Evolutionary conservation across 2,329 filamentous ascomycete genomes (phyloP).

Genomic region (Aschersonia sp.): DNA sequence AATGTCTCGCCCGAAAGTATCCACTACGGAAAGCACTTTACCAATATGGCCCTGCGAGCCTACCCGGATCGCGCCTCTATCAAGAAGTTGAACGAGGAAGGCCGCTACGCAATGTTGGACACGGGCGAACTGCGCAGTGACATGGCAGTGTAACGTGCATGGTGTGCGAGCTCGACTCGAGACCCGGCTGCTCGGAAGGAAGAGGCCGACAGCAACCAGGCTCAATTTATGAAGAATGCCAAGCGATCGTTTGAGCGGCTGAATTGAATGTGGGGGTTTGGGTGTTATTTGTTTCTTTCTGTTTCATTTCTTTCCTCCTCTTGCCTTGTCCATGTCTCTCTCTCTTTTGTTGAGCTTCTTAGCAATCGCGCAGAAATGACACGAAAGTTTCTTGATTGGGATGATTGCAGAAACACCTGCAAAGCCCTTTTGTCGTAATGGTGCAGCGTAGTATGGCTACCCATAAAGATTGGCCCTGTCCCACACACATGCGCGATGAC

Average conservation of each 20-base stretch:
- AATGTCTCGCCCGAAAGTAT: slow-evolving; percentile 21
- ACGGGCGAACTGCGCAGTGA: slow-evolving; percentile 11
- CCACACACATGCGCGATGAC: background rate
- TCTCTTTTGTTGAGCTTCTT: no score
- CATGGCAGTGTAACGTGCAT: background rate
- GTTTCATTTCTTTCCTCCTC: background rate
- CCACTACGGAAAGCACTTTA: slow-evolving; percentile 37
- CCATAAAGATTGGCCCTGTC: background rate
- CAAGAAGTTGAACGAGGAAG: slow-evolving; percentile 17
- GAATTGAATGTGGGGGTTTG: background rate
- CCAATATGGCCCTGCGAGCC: slow-evolving; percentile 34
- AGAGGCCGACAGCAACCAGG: no score
- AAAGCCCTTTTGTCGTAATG: background rate
- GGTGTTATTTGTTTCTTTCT: background rate
- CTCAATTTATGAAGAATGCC: background rate
- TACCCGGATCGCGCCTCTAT: slow-evolving; percentile 32
- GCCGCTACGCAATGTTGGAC: slow-evolving; percentile 9
- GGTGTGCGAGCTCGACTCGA: background rate
- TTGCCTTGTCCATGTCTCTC: background rate
- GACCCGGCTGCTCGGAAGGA: no score
- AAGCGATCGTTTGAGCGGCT: background rate
- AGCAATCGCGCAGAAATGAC: no score
- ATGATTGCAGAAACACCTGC: background rate
- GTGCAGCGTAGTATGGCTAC: background rate
- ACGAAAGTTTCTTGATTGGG: background rate